Conservation (phyloP, 768 basidiomycete species). For the Mycena metata region DNA sequence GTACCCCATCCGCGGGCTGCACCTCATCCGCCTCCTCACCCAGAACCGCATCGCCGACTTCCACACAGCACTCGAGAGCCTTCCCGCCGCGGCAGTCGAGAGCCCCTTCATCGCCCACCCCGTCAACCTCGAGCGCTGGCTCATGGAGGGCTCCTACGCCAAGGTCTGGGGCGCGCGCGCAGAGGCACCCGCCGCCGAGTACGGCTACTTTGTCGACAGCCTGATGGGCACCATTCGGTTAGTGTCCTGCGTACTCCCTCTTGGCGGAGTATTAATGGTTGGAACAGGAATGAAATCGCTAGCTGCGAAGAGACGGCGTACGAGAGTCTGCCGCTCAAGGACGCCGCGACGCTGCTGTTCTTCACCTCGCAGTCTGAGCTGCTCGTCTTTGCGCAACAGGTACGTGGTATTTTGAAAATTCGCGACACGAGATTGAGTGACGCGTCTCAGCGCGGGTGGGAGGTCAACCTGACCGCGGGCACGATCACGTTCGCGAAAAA, state of each 20-base stretch:
- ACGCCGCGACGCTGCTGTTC: conserved; percentile 93
- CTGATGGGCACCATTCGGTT: conserved; percentile 93
- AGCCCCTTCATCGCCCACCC: conserved; percentile 87
- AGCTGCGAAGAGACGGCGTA: conserved; percentile 97
- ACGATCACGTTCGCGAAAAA: conserved; percentile 86
- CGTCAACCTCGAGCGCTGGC: conserved; percentile 93
- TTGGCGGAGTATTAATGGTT: not conserved
- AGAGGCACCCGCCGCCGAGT: conserved; percentile 93
- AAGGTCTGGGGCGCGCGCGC: conserved; percentile 97
- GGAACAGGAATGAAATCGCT: conserved; percentile 91
- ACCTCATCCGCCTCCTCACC: conserved; percentile 94
- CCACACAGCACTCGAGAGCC: conserved; percentile 94
- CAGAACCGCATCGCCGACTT: conserved; percentile 98
- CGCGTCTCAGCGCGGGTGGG: conserved; percentile 79
- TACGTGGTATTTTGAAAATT: conserved; percentile 47
- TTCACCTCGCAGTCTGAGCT: conserved; percentile 88
- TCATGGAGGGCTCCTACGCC: conserved; percentile 99
- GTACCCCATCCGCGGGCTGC: conserved; percentile 90
- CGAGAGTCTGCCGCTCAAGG: conserved; percentile 88
- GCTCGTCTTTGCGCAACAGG: conserved; percentile 84
- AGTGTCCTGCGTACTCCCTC: conserved; percentile 44
- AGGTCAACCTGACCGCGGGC: conserved; percentile 78
- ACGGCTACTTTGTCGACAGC: conserved; percentile 93
- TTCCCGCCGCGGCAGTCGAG: conserved; percentile 77
- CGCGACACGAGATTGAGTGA: not conserved